Base-by-base conservation (phyloP, 306 rosid genomes). In the Castanospermum australe region DNA sequence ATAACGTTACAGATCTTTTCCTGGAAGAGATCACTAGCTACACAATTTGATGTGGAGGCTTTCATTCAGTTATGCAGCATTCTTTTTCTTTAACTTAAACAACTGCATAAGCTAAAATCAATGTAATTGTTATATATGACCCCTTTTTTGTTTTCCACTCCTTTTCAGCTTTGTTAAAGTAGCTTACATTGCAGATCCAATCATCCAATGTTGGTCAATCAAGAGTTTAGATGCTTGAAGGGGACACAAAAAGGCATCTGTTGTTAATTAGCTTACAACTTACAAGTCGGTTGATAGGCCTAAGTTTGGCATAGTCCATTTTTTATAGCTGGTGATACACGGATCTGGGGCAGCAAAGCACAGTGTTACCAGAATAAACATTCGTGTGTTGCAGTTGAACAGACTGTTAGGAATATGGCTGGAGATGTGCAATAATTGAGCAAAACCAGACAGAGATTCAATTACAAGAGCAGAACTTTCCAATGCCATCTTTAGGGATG, bases 61-160 rank as follows among this genome's bases (percentile, higher is more conserved):
- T 45, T 75, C 36, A 51, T 64, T 50, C n/a, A 36, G 8, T n/a
- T 38, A 5, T 15, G 33, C 41, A 79, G 44, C 63, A 20, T 79
- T 44, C 54, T 24, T 36, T 71, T 18, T 64, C 74, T 80, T 72
- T 24, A 28, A 66, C 39, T 38, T 68, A 32, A 68, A 82, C 33
- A 48, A 1, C 6, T 82, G 42, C 60, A 76, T 62, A 76, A 70
- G 78, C 50, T 15, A 65, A 24, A 17, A 67, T 67, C 8, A 24
- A 28, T 75, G 62, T 20, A 66, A 38, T 35, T 47, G 71, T 57
- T 75, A 8, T 33, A 24, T 36, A 5, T 62, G 70, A 44, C 36
- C 47, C n/a, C n/a, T n/a, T 45, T 39, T 73, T 30, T 17, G 33
- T 15, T 56, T 55, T 30, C n/a, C 17, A 41, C 21, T 20, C 39